Conservation (phyloP, 345 rosid genomes). For the Eucalyptus albens region DNA sequence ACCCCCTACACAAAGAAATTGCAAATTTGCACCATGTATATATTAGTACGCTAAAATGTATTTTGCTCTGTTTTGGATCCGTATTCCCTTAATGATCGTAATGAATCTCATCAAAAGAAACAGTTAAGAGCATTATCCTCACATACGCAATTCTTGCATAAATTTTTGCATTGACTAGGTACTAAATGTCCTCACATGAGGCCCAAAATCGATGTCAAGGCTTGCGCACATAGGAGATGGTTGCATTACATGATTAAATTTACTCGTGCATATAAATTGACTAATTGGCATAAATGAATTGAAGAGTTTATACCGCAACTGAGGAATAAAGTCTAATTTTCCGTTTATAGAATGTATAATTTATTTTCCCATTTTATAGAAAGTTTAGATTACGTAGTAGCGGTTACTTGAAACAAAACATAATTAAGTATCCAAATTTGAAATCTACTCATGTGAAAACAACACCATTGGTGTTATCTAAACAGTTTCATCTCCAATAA, state of each 20-base stretch:
- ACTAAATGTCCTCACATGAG: background rate
- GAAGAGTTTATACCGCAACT: background rate
- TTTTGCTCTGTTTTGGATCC: background rate
- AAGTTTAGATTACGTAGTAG: no score
- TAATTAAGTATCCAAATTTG: no score
- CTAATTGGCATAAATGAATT: background rate
- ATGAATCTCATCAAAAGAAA: background rate
- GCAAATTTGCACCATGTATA: background rate
- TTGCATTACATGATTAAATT: background rate
- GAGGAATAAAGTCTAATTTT: no score
- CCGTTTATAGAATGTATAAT: no score
- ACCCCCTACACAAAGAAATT: constrained; percentile 29
- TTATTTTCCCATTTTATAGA: no score
- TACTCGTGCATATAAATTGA: background rate
- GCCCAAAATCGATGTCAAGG: background rate
- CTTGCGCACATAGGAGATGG: background rate
- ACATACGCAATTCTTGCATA: background rate
- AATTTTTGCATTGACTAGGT: background rate
- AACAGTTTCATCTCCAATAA: background rate
- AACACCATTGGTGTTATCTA: no score
- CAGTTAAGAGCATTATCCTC: background rate
- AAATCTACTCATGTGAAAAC: no score
- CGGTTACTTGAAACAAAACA: no score
- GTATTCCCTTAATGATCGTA: background rate
- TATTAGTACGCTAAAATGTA: background rate